Evolutionary conservation across 73 alveolate genomes (phyloP), one percentile per base, ranked within the genome.

Genomic region (Diophrys appendiculata): DNA sequence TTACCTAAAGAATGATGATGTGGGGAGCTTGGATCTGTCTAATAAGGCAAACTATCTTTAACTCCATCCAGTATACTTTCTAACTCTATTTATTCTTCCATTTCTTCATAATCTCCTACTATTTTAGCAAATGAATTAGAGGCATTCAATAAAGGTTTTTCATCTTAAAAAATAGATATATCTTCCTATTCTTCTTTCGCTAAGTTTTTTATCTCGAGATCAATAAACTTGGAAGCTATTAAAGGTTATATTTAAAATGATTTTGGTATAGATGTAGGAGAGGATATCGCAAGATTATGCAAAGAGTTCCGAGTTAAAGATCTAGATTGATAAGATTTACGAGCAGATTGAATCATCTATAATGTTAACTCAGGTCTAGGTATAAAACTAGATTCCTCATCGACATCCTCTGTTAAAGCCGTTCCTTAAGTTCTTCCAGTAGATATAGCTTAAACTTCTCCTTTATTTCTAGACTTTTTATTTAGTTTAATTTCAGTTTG

Each of bases 1-100:
- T n/a, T n/a, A n/a, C n/a, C n/a, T n/a, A n/a, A n/a, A n/a, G n/a
- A n/a, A n/a, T n/a, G n/a, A n/a, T n/a, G n/a, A n/a, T n/a, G n/a
- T 43, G 60, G 60, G 60, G 60, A 11, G 60, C 60, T 43, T 5
- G 60, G 60, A n/a, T n/a, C n/a, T n/a, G n/a, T n/a, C n/a, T n/a
- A n/a, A n/a, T n/a, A n/a, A n/a, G n/a, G n/a, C n/a, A n/a, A n/a
- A n/a, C n/a, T n/a, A n/a, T n/a, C n/a, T n/a, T n/a, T n/a, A n/a
- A n/a, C n/a, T n/a, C n/a, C n/a, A n/a, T n/a, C n/a, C n/a, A n/a
- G n/a, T n/a, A n/a, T n/a, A n/a, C n/a, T n/a, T n/a, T n/a, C n/a
- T n/a, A n/a, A n/a, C n/a, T n/a, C n/a, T n/a, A n/a, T n/a, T n/a
- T n/a, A n/a, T n/a, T n/a, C n/a, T n/a, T n/a, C n/a, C n/a, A n/a